A percentile compares a stretch with the other conserved stretches of the same genome.
Evolutionary conservation across 208 protist species (phyloP).

Genomic region (Leishmania amazonensis): DNA sequence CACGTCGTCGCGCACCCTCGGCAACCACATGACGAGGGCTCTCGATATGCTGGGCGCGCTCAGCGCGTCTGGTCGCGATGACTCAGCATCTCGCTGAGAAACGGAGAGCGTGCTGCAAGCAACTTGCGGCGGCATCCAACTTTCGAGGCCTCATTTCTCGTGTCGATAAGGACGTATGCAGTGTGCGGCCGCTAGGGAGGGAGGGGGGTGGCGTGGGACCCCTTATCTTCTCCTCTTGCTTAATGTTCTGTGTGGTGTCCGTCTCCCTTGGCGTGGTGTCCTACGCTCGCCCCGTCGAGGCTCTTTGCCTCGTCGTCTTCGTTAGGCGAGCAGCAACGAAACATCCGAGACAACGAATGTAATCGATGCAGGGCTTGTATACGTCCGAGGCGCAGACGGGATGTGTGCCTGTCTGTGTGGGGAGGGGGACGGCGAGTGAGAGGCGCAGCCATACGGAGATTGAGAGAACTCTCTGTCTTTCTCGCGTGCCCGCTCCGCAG

Average conservation of each 20-base stretch:
- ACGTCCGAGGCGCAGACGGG: not conserved
- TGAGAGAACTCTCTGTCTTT: not conserved
- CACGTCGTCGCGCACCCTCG: conserved; percentile 43
- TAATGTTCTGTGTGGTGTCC: not conserved
- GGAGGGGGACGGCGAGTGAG: not conserved
- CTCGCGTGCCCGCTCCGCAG: not conserved
- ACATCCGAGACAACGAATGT: not conserved
- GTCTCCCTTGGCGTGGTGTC: not conserved
- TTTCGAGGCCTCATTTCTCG: not conserved
- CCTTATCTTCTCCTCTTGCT: not conserved
- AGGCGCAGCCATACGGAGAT: not conserved
- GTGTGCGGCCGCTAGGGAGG: not conserved
- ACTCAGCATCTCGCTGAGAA: not conserved
- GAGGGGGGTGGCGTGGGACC: not conserved
- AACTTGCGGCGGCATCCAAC: not conserved
- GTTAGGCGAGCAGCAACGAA: not conserved
- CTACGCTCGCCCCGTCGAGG: not conserved
- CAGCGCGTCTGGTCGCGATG: not conserved
- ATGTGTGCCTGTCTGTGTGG: not conserved
- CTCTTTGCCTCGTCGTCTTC: not conserved
- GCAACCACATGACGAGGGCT: conserved; percentile 44
- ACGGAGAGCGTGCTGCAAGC: not conserved
- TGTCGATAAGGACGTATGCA: not conserved
- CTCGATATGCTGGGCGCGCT: conserved; percentile 46
- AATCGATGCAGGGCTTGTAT: not conserved